A percentile compares a stretch with the other conserved stretches of the same genome.
Conservation (phyloP, 2,329 filamentous ascomycete species). For the Aspergillus vadensis region DNA sequence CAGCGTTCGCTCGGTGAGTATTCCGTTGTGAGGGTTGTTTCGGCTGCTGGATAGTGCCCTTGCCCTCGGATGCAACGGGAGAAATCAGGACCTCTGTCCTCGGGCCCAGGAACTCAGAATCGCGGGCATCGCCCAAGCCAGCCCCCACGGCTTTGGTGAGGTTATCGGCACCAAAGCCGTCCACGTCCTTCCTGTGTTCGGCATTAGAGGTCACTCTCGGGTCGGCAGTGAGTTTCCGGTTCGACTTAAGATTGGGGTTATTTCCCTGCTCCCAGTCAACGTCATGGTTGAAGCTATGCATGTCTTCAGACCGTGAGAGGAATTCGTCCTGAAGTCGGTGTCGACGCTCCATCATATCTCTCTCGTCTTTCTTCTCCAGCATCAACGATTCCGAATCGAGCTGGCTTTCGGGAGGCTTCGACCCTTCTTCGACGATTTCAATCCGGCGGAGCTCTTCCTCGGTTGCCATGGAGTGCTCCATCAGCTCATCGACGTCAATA, state of each 20-base stretch:
- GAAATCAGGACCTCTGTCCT: conserved; percentile 71
- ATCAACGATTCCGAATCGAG: conserved; percentile 35
- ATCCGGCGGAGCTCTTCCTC: conserved; percentile 65
- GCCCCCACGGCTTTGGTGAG: conserved; percentile 67
- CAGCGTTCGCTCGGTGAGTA: conserved; percentile 19
- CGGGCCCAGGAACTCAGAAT: conserved; percentile 68
- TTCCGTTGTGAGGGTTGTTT: conserved; percentile 46
- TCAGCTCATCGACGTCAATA: conserved; percentile 88
- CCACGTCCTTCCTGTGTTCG: conserved; percentile 72
- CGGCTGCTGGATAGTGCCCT: conserved; percentile 58
- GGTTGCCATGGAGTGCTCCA: conserved; percentile 72
- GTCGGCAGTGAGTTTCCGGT: conserved; percentile 59
- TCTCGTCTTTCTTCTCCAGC: conserved; percentile 42
- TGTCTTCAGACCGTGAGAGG: conserved; percentile 56
- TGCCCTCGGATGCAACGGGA: conserved; percentile 64
- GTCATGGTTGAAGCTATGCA: conserved; percentile 75
- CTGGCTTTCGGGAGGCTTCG: conserved; percentile 22
- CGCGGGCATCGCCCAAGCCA: conserved; percentile 65
- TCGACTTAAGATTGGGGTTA: conserved; percentile 59
- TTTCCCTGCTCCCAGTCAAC: conserved; percentile 63
- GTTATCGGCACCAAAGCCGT: conserved; percentile 74
- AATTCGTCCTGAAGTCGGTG: conserved; percentile 58
- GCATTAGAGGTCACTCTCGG: conserved; percentile 61
- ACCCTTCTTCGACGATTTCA: conserved; percentile 56
- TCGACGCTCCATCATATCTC: conserved; percentile 46